phyloP scores from a whole-genome alignment of 225 moss, liverwort and hornwort genomes.

The Anthoceros angustus region DNA sequence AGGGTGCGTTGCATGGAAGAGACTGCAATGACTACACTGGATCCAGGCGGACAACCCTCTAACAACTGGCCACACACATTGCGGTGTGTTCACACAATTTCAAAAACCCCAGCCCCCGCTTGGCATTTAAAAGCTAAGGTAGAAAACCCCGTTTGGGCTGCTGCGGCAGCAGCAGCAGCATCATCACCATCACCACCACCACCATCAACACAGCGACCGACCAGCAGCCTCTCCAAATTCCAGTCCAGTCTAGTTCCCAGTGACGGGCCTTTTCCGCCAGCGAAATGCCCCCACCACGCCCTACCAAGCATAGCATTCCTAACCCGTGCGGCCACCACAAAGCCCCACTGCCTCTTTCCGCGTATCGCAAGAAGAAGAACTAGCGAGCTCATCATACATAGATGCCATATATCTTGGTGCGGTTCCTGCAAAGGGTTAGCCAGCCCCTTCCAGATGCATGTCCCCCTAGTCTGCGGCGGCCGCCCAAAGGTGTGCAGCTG shows the following conservation, averaged over 20 bases:
- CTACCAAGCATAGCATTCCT: neutral
- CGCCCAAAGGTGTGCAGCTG: neutral
- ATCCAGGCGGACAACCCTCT: too few species aligned
- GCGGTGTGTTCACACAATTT: too few species aligned
- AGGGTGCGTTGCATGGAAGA: too few species aligned
- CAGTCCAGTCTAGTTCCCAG: too few species aligned
- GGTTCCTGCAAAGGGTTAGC: slow-evolving; percentile 1
- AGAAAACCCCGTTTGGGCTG: neutral
- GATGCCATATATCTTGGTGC: neutral
- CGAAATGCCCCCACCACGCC: neutral
- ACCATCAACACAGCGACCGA: neutral
- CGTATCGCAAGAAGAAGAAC: neutral
- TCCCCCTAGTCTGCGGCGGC: neutral
- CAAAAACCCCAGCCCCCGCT: too few species aligned
- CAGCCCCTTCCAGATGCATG: slow-evolving; percentile 1
- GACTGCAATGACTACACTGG: too few species aligned
- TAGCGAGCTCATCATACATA: neutral
- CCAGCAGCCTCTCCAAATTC: neutral
- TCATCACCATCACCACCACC: neutral
- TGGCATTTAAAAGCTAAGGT: neutral
- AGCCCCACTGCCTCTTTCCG: slow-evolving; percentile 1
- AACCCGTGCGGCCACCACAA: neutral
- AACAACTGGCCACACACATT: neutral
- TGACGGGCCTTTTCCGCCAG: too few species aligned
- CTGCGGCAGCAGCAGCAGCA: neutral